These are phyloP conservation scores for Nicotiana otophora DNA, from an alignment of 257 asterid genomes.

Conservation along the genomic window DNA sequence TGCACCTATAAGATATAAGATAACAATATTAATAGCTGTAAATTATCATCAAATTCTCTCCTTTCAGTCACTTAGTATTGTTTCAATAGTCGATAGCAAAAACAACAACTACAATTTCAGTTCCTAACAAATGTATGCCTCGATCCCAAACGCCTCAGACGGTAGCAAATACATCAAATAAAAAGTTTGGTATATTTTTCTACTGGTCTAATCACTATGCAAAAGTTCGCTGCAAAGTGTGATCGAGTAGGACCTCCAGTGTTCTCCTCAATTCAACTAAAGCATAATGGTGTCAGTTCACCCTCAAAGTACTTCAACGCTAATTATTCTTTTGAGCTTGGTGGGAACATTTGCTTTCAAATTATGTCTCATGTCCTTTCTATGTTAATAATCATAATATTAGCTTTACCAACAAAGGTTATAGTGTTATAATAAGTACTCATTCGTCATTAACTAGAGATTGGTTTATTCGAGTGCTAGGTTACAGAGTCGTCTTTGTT, in stretches of 20 bases:
- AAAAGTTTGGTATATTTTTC: neutral
- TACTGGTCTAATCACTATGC: neutral
- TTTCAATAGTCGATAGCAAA: neutral
- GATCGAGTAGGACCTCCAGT: neutral
- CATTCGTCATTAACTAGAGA: too few species aligned
- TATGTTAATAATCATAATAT: neutral
- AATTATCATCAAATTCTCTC: neutral
- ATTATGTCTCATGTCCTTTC: neutral
- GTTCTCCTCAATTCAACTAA: neutral
- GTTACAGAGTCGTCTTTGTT: too few species aligned
- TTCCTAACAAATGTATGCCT: too few species aligned
- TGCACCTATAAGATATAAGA: neutral
- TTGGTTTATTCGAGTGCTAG: too few species aligned
- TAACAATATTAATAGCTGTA: neutral
- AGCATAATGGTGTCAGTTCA: conserved; percentile 4
- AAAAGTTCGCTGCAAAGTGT: neutral
- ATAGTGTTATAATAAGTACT: too few species aligned
- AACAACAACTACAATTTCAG: too few species aligned
- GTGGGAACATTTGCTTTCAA: neutral
- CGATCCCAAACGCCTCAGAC: too few species aligned
- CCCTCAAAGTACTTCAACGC: neutral
- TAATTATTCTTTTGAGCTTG: neutral
- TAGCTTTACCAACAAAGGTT: neutral
- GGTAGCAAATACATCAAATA: neutral
- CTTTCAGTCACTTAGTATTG: neutral